Evolutionary conservation across 176 grass and related monocot species (phyloP).

Genomic region (Rhynchospora tenuis): DNA sequence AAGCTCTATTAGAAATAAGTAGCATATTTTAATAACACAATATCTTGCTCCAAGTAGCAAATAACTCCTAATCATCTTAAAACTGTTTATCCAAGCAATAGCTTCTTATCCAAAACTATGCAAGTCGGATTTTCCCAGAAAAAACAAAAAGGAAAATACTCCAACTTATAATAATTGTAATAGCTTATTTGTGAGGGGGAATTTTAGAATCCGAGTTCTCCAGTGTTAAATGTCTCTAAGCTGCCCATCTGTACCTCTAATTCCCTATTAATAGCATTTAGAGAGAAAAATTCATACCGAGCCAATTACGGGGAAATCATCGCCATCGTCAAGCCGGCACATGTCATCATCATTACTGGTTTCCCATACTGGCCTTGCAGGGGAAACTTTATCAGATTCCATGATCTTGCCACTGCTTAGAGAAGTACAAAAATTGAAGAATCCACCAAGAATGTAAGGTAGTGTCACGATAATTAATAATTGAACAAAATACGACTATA

Average conservation of each 20-base stretch:
- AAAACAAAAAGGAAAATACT: neutral
- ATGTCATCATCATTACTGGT: conserved; percentile 60
- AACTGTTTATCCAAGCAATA: conserved; percentile 20
- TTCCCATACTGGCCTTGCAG: conserved; percentile 58
- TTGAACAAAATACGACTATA: neutral
- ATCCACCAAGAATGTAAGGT: conserved; percentile 30
- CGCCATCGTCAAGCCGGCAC: conserved; percentile 60
- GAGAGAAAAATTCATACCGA: conserved; percentile 40
- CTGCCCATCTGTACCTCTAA: neutral
- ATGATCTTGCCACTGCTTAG: conserved; percentile 36
- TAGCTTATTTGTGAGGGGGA: neutral
- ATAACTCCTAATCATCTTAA: neutral
- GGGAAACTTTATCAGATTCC: conserved; percentile 39
- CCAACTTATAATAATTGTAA: neutral
- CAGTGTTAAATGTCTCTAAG: neutral
- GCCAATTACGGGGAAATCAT: conserved; percentile 51
- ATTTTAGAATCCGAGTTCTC: neutral
- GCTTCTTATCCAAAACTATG: neutral
- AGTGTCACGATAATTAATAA: neutral
- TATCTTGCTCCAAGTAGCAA: neutral
- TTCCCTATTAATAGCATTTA: neutral
- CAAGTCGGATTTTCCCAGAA: neutral
- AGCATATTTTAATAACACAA: neutral
- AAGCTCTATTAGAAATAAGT: conserved; percentile 52
- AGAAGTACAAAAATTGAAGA: conserved; percentile 30